These are phyloP conservation scores for Drechslerella dactyloides DNA, from an alignment of 2,329 filamentous ascomycete genomes.

Conservation along the genomic window DNA sequence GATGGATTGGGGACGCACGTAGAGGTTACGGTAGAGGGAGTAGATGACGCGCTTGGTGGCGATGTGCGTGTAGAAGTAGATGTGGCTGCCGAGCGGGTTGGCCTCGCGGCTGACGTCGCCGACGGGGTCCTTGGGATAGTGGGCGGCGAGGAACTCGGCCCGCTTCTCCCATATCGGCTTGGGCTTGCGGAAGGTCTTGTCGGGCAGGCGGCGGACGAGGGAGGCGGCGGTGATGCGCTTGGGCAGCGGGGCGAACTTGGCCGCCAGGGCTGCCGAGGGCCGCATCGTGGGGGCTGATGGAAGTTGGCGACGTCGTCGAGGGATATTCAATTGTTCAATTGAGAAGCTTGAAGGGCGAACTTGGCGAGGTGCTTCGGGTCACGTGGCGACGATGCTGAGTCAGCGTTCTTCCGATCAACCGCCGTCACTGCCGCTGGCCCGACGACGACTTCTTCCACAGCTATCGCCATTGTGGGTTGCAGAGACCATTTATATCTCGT, in stretches of 20 bases:
- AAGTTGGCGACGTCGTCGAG: not conserved
- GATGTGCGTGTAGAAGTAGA: constrained; percentile 59
- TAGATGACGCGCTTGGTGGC: constrained; percentile 59
- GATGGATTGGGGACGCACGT: constrained; percentile 53
- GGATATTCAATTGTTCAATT: too few relatives aligned
- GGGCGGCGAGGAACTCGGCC: constrained; percentile 4
- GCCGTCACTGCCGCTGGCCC: too few relatives aligned
- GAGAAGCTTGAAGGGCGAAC: not conserved
- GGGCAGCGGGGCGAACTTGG: constrained; percentile 35
- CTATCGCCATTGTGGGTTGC: too few relatives aligned
- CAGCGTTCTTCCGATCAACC: too few relatives aligned
- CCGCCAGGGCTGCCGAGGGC: constrained; percentile 30
- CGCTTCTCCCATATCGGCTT: not conserved
- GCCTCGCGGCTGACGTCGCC: constrained; percentile 33
- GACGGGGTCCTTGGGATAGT: constrained; percentile 21
- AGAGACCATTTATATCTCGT: too few relatives aligned
- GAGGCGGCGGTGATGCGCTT: constrained; percentile 29
- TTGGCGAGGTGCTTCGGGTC: not conserved
- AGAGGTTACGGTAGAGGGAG: constrained; percentile 57
- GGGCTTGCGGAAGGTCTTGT: constrained; percentile 18
- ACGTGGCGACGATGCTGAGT: not conserved
- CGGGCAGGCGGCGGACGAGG: constrained; percentile 18
- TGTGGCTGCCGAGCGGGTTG: constrained; percentile 56
- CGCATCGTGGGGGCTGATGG: constrained; percentile 30
- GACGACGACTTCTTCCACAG: too few relatives aligned